Base-by-base conservation (phyloP, 768 basidiomycete species). In the Bullera alba region DNA sequence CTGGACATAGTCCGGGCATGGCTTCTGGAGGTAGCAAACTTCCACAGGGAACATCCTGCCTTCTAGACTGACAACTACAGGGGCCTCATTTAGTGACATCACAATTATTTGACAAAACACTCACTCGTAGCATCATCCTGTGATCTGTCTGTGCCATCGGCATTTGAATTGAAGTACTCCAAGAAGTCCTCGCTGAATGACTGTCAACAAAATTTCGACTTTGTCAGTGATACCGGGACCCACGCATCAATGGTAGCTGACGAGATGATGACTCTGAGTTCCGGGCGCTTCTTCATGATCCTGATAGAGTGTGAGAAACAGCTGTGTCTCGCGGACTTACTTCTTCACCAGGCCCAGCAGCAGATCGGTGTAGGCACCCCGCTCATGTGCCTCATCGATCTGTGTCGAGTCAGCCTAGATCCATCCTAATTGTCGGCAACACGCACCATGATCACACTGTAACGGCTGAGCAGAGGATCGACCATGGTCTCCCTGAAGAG, bases 361-460 rank as follows among this genome's bases (percentile, higher is more conserved):
- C 8, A 99, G 75, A 70, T 99, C 95, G 0, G 92, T 96, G 70
- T 96, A 93, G n/a, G 89, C 77, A 63, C 89, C 88, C 28, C 95
- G 78, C 68, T 99, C 95, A 69, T 99, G 95, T 0, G 90, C 95
- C 76, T 97, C 95, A 61, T 99, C 95, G 41, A 99, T 84, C 91
- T 93, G 29, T 10, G 3, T 32, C 5, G 32, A 38, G 6, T 43
- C 19, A 43, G 42, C 42, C 21, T 14, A 12, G 41, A 34, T 34
- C 17, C 37, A 23, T 22, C 2, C 30, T 19, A 25, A 28, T 5
- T 43, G 12, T 39, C 8, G 12, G 3, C n/a, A n/a, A n/a, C 51
- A 70, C 78, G 42, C 58, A 85, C 90, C 91, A 99, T 97, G 54
- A 97, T 85, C 8, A 91, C 89, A 63, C 89, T 93, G 65, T 92